Percentiles rank a stretch among this genome's conserved stretches.
These are phyloP conservation scores for Rhizopogon vinicolor DNA, from an alignment of 768 basidiomycete genomes.

Conservation along the genomic window DNA sequence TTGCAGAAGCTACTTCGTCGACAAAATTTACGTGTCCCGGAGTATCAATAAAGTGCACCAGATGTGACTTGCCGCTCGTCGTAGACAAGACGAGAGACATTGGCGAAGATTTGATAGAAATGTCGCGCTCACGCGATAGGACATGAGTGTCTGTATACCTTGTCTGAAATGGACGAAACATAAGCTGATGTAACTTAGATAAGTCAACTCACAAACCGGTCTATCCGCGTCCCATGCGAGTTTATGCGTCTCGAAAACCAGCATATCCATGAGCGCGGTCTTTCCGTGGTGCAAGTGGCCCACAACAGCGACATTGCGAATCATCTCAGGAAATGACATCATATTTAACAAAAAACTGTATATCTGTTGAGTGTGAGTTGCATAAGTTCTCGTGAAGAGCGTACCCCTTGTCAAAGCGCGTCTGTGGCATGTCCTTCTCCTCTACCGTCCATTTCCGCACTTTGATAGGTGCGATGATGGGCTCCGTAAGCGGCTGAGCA, in stretches of 20 bases:
- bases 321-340: conserved; percentile 88
- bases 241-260: conserved; percentile 95
- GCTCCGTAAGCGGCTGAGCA: conserved; percentile 90
- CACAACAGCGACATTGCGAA: conserved; percentile 93
- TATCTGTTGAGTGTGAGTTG: conserved; percentile 4
- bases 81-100: conserved; percentile 89
- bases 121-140: conserved; percentile 80
- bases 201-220: conserved; percentile 50
- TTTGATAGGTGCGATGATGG: conserved; percentile 93
- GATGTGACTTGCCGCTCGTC: conserved; percentile 87
- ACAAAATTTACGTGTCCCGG: conserved; percentile 98
- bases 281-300: conserved; percentile 99
- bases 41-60: conserved; percentile 93
- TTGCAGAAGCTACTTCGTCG: conserved; percentile 91
- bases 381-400: conserved; percentile 16
- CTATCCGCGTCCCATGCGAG: conserved; percentile 90
- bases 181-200: conserved; percentile 14
- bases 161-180: conserved; percentile 41
- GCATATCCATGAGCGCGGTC: conserved; percentile 95
- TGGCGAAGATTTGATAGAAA: conserved; percentile 95
- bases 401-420: conserved; percentile 96
- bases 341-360: conserved; percentile 87
- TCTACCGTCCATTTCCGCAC: conserved; percentile 92
- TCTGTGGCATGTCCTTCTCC: conserved; percentile 93
- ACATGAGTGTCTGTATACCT: conserved; percentile 97